Percentiles rank a stretch among this genome's conserved stretches.
phyloP scores from a whole-genome alignment of 1,284 basidiomycete genomes.

The Ganoderma multipileum region DNA sequence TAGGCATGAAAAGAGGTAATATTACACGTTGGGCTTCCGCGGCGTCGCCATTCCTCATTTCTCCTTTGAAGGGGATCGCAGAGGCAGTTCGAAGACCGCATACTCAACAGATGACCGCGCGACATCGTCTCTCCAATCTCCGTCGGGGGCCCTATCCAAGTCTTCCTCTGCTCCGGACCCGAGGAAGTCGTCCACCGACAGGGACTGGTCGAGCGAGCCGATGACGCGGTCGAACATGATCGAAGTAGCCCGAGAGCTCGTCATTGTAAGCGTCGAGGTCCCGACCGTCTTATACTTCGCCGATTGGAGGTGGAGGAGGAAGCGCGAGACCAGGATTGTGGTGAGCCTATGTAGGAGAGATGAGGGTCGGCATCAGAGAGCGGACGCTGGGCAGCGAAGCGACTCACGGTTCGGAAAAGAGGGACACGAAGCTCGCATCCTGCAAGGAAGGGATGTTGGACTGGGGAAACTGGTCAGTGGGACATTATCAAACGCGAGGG shows the following conservation, averaged over 20 bases:
- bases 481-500: not conserved
- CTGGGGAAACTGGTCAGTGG: not conserved
- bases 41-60: not conserved
- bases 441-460: not conserved
- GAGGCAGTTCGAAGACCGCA: not conserved
- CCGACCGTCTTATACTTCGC: not conserved
- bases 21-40: not conserved
- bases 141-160: not conserved
- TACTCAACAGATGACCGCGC: not conserved
- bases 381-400: not conserved
- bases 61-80: not conserved
- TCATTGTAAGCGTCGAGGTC: not conserved
- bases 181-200: not conserved
- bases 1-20: not conserved
- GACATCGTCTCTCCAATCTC: not conserved
- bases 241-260: not conserved
- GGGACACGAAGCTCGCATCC: not conserved
- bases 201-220: slow-evolving; percentile 1
- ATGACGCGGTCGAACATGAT: not conserved
- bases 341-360: not conserved
- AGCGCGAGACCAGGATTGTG: not conserved
- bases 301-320: not conserved
- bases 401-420: not conserved
- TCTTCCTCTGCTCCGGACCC: not conserved
- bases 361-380: not conserved